Conservation (phyloP, 202 grass and related monocot species). For the Elaeis oleifera region DNA sequence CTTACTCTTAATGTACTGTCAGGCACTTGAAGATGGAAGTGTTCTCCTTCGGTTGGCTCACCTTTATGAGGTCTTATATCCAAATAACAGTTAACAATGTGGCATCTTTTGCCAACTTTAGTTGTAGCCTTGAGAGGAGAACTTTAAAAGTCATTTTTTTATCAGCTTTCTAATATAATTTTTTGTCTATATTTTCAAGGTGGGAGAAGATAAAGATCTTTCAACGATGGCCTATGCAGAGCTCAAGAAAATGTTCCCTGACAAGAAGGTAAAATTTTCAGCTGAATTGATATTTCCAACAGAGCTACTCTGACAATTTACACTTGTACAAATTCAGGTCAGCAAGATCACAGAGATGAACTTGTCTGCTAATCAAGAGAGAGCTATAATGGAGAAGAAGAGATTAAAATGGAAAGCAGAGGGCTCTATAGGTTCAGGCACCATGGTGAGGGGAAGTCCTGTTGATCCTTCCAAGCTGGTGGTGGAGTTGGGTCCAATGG, state of each 20-base stretch:
- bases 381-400: conserved; percentile 71
- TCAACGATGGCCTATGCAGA: conserved; percentile 50
- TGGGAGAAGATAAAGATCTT: conserved; percentile 69
- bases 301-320: not conserved
- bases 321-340: conserved; percentile 32
- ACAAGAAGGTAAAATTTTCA: conserved; percentile 52
- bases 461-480: conserved; percentile 51
- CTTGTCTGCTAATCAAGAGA: conserved; percentile 84
- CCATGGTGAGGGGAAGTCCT: conserved; percentile 40
- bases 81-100: too few relatives aligned
- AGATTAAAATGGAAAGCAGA: conserved; percentile 73
- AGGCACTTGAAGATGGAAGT: conserved; percentile 78
- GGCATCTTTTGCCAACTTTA: too few relatives aligned
- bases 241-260: conserved; percentile 60
- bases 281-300: conserved; percentile 5
- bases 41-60: conserved; percentile 80
- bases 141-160: not conserved
- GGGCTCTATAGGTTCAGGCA: conserved; percentile 28
- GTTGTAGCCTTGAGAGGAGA: not conserved
- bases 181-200: conserved; percentile 21
- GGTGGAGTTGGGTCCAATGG: conserved; percentile 73
- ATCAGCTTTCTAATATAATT: conserved; percentile 8
- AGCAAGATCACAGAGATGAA: conserved; percentile 60
- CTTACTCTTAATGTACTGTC: not conserved
- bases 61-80: conserved; percentile 61